These are phyloP conservation scores for Licmophora abbreviata DNA, from an alignment of 108 stramenopile species.

Conservation along the genomic window DNA sequence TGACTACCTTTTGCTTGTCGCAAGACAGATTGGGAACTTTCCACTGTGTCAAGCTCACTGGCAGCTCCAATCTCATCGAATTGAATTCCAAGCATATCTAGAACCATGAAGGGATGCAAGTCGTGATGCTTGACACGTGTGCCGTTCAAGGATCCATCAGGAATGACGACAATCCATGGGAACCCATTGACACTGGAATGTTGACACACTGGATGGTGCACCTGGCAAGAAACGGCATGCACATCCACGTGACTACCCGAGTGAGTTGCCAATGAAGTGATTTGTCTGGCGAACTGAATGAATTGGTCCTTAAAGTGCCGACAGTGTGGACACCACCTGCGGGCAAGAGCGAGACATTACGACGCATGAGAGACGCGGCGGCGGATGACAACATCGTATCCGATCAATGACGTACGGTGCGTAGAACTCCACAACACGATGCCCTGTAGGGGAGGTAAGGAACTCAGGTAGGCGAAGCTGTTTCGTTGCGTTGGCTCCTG, in stretches of 20 bases:
- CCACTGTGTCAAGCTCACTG: background rate
- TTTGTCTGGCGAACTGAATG: constrained; percentile 37
- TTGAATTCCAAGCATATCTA: constrained; percentile 21
- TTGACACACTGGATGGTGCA: constrained; percentile 41
- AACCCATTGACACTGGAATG: constrained; percentile 34
- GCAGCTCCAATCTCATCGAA: too few relatives aligned
- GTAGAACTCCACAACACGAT: constrained; percentile 44
- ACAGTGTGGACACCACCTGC: constrained; percentile 20
- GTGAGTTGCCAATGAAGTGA: constrained; percentile 14
- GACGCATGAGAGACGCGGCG: background rate
- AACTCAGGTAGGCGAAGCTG: background rate
- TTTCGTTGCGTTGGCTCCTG: too few relatives aligned
- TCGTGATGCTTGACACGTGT: constrained; percentile 9
- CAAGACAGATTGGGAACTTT: background rate
- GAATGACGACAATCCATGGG: constrained; percentile 37
- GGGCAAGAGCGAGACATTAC: background rate
- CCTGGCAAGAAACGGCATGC: constrained; percentile 66
- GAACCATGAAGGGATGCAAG: constrained; percentile 22
- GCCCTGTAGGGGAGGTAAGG: background rate
- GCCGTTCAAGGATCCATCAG: constrained; percentile 25
- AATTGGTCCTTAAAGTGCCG: constrained; percentile 25
- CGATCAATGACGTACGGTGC: constrained; percentile 15
- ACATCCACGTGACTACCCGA: constrained; percentile 28
- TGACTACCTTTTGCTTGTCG: background rate
- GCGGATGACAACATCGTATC: background rate